Evolutionary conservation across 306 rosid species (phyloP), one percentile per base, ranked within the genome.

Genomic region (Vigna trinervia): DNA sequence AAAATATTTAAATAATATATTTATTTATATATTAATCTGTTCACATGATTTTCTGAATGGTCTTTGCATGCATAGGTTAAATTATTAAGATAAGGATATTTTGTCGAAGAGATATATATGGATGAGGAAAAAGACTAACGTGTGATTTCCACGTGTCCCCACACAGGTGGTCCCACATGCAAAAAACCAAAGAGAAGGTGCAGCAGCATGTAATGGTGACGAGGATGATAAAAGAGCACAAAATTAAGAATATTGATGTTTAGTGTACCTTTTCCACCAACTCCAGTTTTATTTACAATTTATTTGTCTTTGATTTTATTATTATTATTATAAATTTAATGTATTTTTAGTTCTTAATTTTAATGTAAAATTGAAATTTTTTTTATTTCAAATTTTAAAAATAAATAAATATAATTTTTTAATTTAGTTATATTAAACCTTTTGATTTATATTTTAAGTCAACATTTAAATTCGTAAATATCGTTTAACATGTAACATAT

Each of bases 81-180:
- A 51, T 65, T 26, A 53, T 53, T 66, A 28, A 6, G 45, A 19
- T 4, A 38, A 50, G 41, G 78, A 65, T 73, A 73, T 64, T 72
- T 63, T 64, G 5, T n/a, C 13, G 26, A 6, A 60, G 20, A 61
- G 45, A 32, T 28, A 17, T 26, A 14, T 12, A 30, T 51, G 5
- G n/a, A 10, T 71, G 0, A 53, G 8, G 28, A 50, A 74, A 74
- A 12, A 19, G 65, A 71, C 59, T 62, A 57, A 77, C 36, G 15
- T 47, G n/a, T 48, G 26, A 38, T 38, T 59, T 59, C 5, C 28
- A 23, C 5, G 38, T 79, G 79, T 81, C 68, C 77, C 58, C 20
- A 46, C 82, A 86, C 89, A 91, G 96, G 96, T 91, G 83, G 96
- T 91, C 81, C 96, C 96, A 56, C 91, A 84, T n/a, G 67, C 83